phyloP scores from a whole-genome alignment of 1,139 yeast species.

The Hemisphaericaspora xylanilytica region DNA sequence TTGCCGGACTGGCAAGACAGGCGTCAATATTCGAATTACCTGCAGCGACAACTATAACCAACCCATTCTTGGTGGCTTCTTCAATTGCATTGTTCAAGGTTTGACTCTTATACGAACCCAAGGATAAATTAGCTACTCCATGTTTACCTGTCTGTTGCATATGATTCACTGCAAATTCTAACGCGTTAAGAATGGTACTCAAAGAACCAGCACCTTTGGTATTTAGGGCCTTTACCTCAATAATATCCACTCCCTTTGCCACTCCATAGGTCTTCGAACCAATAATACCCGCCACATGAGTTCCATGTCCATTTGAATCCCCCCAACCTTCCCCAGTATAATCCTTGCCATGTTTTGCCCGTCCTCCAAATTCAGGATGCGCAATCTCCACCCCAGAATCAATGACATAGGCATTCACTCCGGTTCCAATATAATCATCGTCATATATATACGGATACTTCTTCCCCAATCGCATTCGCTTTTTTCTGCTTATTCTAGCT shows the following conservation, averaged over 20 bases:
- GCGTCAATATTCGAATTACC: conserved; percentile 81
- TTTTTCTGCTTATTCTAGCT: conserved; percentile 58
- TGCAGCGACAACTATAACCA: conserved; percentile 81
- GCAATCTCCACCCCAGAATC: conserved; percentile 69
- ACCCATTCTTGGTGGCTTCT: conserved; percentile 67
- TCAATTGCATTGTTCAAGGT: conserved; percentile 71
- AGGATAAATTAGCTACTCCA: conserved; percentile 76
- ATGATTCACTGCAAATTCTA: conserved; percentile 71
- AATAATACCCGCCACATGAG: conserved; percentile 89
- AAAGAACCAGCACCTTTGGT: conserved; percentile 62
- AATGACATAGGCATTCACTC: conserved; percentile 71
- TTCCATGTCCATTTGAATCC: conserved; percentile 72
- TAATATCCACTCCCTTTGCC: conserved; percentile 61
- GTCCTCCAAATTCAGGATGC: conserved; percentile 65
- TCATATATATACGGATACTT: conserved; percentile 28
- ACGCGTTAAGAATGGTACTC: conserved; percentile 65
- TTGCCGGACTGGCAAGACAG: conserved; percentile 77
- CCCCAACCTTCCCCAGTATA: conserved; percentile 61
- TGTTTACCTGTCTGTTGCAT: conserved; percentile 37
- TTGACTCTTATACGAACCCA: conserved; percentile 67
- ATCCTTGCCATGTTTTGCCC: conserved; percentile 60
- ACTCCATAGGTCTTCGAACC: conserved; percentile 80
- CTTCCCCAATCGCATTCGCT: conserved; percentile 24
- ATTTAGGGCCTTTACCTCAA: conserved; percentile 72
- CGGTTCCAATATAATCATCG: conserved; percentile 26